These are phyloP conservation scores for Magnolia sinica DNA, from an alignment of 164 flowering plant genomes.

Conservation along the genomic window DNA sequence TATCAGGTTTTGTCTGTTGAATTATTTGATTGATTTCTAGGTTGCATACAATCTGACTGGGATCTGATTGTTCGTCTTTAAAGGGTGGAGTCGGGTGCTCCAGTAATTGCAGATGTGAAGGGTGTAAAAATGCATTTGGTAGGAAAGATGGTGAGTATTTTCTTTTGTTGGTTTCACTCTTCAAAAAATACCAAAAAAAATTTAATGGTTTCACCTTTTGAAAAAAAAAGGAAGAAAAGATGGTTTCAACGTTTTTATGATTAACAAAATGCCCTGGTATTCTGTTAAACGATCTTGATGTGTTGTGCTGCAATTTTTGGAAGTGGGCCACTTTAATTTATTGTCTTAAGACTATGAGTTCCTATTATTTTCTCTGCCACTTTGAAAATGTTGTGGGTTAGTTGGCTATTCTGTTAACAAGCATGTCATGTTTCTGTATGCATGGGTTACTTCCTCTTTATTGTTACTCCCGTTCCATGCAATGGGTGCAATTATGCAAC, in stretches of 20 bases:
- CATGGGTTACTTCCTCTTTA: too few species aligned
- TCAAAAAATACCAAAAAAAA: background rate
- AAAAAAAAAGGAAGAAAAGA: too few species aligned
- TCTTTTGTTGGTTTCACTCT: background rate
- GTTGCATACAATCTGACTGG: slow-evolving; percentile 16
- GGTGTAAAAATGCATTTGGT: slow-evolving; percentile 80
- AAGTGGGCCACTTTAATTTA: background rate
- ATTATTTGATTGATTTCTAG: slow-evolving; percentile 8
- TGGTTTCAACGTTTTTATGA: background rate
- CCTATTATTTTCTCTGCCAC: background rate
- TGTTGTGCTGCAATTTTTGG: too few species aligned
- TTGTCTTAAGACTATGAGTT: background rate
- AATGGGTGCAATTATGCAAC: too few species aligned
- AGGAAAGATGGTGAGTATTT: slow-evolving; percentile 67
- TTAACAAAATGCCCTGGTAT: background rate
- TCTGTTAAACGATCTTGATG: too few species aligned
- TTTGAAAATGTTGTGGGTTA: background rate
- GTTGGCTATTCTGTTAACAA: too few species aligned
- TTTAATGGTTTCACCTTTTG: too few species aligned
- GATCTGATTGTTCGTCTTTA: slow-evolving; percentile 8
- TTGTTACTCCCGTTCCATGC: too few species aligned
- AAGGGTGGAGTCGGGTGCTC: slow-evolving; percentile 99
- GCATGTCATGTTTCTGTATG: too few species aligned
- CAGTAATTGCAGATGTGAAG: slow-evolving; percentile 90
- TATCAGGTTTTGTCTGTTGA: slow-evolving; percentile 81